Conservation (phyloP, 495 filamentous ascomycete genomes). For the Podospora anserina region DNA sequence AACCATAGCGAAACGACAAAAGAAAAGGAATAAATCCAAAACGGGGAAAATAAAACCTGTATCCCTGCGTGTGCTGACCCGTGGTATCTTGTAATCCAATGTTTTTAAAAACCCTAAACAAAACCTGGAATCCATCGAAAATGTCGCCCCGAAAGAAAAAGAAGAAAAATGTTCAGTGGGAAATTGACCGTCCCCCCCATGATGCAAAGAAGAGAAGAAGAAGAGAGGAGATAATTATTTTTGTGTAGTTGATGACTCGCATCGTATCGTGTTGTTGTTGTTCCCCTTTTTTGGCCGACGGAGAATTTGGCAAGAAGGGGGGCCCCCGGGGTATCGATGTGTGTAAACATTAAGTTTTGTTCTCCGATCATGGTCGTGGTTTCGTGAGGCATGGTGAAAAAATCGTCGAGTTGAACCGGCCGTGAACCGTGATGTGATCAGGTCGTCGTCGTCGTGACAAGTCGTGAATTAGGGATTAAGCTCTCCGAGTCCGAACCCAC, state of each 20-base stretch:
- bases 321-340: not conserved
- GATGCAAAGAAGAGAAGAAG: slow-evolving; percentile 10
- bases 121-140: not conserved
- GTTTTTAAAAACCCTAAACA: not conserved
- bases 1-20: not conserved
- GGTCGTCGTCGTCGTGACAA: slow-evolving; percentile 6
- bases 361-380: not conserved
- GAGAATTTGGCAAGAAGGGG: not conserved
- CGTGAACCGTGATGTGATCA: not conserved
- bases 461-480: slow-evolving; percentile 7
- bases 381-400: not conserved
- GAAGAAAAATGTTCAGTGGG: not conserved
- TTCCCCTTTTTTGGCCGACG: not conserved
- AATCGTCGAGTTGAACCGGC: not conserved
- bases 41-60: not conserved
- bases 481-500: slow-evolving; percentile 47
- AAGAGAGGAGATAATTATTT: slow-evolving; percentile 11
- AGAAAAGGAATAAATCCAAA: not conserved
- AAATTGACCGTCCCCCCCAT: not conserved
- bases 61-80: not conserved
- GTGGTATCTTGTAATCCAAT: not conserved
- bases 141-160: not conserved
- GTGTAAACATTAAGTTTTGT: slow-evolving; percentile 3
- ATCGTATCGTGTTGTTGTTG: not conserved
- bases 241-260: not conserved